Conservation (phyloP, 1,284 basidiomycete genomes). For the Cryptococcus wingfieldii region DNA sequence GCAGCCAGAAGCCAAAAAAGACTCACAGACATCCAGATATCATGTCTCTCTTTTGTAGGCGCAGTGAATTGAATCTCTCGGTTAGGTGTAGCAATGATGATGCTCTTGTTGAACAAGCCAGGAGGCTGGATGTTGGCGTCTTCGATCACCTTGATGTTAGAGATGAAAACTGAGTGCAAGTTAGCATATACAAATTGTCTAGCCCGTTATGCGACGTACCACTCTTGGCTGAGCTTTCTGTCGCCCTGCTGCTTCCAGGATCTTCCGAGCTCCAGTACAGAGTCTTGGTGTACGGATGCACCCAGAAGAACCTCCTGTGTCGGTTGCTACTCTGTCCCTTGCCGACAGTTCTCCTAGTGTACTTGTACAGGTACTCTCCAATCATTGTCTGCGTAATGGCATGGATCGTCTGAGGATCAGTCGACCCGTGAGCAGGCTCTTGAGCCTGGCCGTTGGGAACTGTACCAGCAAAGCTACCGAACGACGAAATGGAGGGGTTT, state of each 20-base stretch:
- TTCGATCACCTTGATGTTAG: constrained; percentile 80
- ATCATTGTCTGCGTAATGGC: constrained; percentile 99
- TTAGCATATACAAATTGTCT: constrained; percentile 10
- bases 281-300: constrained; percentile 97
- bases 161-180: constrained; percentile 76
- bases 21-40: constrained; percentile 86
- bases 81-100: constrained; percentile 86
- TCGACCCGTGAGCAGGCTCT: constrained; percentile 51
- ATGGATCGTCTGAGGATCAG: constrained; percentile 83
- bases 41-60: constrained; percentile 86
- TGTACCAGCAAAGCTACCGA: constrained; percentile 28
- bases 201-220: constrained; percentile 57
- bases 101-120: constrained; percentile 85
- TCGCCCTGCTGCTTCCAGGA: constrained; percentile 78
- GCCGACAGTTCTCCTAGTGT: constrained; percentile 85
- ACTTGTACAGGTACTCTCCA: constrained; percentile 97
- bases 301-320: constrained; percentile 98
- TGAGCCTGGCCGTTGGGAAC: constrained; percentile 1
- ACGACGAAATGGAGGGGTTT: constrained; percentile 32
- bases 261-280: constrained; percentile 95
- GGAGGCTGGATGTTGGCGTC: constrained; percentile 91
- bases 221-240: constrained; percentile 92
- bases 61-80: constrained; percentile 98
- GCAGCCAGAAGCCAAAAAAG: constrained; percentile 1
- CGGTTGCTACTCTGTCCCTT: constrained; percentile 85